Evolutionary conservation across 768 basidiomycete genomes (phyloP).

Genomic region (Gautieria morchelliformis): DNA sequence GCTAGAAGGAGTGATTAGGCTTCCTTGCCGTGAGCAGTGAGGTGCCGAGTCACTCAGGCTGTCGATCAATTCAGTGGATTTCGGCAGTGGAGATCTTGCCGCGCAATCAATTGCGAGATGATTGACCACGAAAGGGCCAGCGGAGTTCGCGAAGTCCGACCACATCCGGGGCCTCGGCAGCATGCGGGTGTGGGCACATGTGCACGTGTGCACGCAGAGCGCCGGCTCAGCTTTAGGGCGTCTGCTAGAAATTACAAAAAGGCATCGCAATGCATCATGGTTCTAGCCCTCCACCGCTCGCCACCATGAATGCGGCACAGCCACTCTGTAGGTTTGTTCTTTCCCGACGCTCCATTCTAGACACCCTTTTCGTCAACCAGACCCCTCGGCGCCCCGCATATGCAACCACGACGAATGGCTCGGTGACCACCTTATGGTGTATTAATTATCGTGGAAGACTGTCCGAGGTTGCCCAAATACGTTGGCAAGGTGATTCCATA

Average conservation of each 20-base stretch:
- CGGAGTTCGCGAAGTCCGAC: too few relatives aligned
- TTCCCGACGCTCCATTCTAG: constrained; percentile 1
- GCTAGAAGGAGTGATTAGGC: neutral
- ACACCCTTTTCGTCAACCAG: constrained; percentile 5
- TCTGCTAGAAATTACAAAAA: neutral
- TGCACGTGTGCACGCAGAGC: neutral
- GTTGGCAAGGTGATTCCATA: constrained; percentile 1
- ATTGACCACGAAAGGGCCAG: too few relatives aligned
- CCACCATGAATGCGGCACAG: neutral
- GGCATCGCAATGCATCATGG: neutral
- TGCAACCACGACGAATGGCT: constrained; percentile 6
- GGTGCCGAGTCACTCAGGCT: too few relatives aligned
- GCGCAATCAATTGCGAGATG: too few relatives aligned
- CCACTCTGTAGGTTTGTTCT: neutral
- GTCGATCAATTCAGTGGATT: neutral
- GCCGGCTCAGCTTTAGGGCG: neutral
- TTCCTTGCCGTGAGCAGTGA: too few relatives aligned
- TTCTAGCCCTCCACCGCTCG: neutral
- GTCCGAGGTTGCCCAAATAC: constrained; percentile 4
- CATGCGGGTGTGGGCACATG: too few relatives aligned
- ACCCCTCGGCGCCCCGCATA: neutral
- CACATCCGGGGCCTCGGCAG: too few relatives aligned
- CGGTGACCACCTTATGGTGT: constrained; percentile 4
- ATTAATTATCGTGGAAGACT: constrained; percentile 3
- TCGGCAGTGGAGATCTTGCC: too few relatives aligned